These are phyloP conservation scores for Houttuynia cordata DNA, from an alignment of 164 flowering plant genomes.

Conservation along the genomic window DNA sequence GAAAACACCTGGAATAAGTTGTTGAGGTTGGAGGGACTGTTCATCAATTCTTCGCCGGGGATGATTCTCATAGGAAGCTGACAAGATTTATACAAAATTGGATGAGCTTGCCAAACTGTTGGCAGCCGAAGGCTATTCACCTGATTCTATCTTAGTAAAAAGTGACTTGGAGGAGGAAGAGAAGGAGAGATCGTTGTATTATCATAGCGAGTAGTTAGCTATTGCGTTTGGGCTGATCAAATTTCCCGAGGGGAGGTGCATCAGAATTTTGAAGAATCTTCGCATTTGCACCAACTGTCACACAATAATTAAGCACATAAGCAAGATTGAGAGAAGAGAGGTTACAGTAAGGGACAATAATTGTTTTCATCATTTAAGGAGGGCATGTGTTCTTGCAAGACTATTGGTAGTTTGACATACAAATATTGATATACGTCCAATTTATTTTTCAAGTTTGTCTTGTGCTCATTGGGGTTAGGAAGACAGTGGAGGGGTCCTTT, in stretches of 20 bases:
- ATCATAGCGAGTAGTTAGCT: conserved; percentile 16
- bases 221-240: conserved; percentile 19
- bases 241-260: conserved; percentile 8
- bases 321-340: conserved; percentile 11
- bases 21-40: conserved; percentile 12
- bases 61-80: conserved; percentile 13
- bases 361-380: conserved; percentile 6
- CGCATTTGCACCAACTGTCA: conserved; percentile 14
- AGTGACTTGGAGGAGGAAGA: conserved; percentile 16
- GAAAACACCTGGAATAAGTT: conserved; percentile 14
- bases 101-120: conserved; percentile 13
- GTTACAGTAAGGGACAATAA: conserved; percentile 13
- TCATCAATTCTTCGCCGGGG: conserved; percentile 20
- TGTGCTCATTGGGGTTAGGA: conserved; percentile 25
- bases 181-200: conserved; percentile 8
- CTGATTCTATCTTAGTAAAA: conserved; percentile 3
- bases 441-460: conserved; percentile 9
- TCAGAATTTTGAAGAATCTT: conserved; percentile 16
- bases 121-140: conserved; percentile 15
- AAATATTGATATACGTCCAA: neutral
- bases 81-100: conserved; percentile 8
- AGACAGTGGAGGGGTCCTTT: conserved; percentile 6
- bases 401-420: conserved; percentile 8
- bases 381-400: conserved; percentile 13
- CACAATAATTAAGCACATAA: conserved; percentile 12